Percentiles rank a stretch among this genome's conserved stretches.
These are phyloP conservation scores for Eutrema japonicum DNA, from an alignment of 345 rosid species.

Conservation along the genomic window DNA sequence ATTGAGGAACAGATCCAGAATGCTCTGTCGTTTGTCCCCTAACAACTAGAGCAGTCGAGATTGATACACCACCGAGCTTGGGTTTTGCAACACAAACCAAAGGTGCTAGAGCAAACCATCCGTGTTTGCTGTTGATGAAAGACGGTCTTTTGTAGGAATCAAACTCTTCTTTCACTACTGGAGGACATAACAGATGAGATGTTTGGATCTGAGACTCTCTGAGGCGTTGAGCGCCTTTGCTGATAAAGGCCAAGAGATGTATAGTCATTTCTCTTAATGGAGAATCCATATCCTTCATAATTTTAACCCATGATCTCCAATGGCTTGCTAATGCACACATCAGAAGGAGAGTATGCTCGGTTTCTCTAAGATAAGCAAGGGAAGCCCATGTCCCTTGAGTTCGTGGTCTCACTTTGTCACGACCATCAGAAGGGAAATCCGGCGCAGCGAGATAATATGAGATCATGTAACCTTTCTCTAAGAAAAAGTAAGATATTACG, in stretches of 20 bases:
- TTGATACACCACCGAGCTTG: conserved; percentile 49
- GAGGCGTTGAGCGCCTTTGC: conserved; percentile 67
- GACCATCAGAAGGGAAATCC: conserved; percentile 66
- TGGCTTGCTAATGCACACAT: conserved; percentile 74
- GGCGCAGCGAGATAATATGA: conserved; percentile 72
- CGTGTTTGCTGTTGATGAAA: conserved; percentile 62
- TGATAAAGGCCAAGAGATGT: conserved; percentile 84
- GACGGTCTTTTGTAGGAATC: conserved; percentile 66
- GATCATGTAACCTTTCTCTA: conserved; percentile 70
- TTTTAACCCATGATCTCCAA: conserved; percentile 73
- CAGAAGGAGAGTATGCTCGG: conserved; percentile 81
- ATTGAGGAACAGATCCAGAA: conserved; percentile 49
- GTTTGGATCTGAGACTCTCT: conserved; percentile 60
- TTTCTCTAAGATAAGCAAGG: conserved; percentile 69
- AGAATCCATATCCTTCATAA: conserved; percentile 77
- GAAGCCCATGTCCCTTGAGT: conserved; percentile 67
- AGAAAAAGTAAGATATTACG: conserved; percentile 70
- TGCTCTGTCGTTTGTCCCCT: conserved; percentile 57
- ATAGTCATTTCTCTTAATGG: conserved; percentile 77
- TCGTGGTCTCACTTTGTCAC: conserved; percentile 67
- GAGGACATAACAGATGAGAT: conserved; percentile 64
- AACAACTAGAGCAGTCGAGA: conserved; percentile 53
- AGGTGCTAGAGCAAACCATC: conserved; percentile 90
- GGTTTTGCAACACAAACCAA: conserved; percentile 57
- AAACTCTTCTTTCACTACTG: conserved; percentile 65